phyloP scores from a whole-genome alignment of 805 yeast species.

The Sungouiozyma ichnusensis region DNA sequence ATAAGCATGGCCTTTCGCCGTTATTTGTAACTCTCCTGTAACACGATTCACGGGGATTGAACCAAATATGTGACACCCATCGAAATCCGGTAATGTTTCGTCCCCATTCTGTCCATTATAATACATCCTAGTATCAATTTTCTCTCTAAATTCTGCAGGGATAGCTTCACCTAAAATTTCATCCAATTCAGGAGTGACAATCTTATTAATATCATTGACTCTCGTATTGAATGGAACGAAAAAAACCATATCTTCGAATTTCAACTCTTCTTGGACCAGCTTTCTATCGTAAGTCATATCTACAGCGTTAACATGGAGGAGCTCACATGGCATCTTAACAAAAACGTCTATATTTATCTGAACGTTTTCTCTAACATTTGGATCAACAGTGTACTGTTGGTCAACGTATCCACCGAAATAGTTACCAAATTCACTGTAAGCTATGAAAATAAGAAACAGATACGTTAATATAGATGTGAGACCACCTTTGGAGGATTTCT shows the following conservation, averaged over 20 bases:
- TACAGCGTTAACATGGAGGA: conserved; percentile 59
- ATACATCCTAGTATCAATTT: conserved; percentile 26
- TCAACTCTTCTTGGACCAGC: conserved; percentile 65
- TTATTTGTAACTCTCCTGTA: conserved; percentile 74
- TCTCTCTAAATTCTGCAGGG: conserved; percentile 50
- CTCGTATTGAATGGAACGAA: conserved; percentile 41
- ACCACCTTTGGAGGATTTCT: conserved; percentile 71
- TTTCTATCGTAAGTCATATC: conserved; percentile 72
- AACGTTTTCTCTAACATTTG: conserved; percentile 43
- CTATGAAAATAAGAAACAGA: conserved; percentile 50
- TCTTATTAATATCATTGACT: conserved; percentile 37
- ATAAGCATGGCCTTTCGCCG: conserved; percentile 65
- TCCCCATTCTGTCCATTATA: conserved; percentile 8
- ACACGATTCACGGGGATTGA: conserved; percentile 77
- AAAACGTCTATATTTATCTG: conserved; percentile 69
- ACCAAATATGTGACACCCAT: conserved; percentile 81
- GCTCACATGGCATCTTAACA: conserved; percentile 77
- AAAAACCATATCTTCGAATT: conserved; percentile 55
- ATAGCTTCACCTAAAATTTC: conserved; percentile 55
- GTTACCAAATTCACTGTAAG: conserved; percentile 81
- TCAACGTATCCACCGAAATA: conserved; percentile 74
- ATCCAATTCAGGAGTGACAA: conserved; percentile 53
- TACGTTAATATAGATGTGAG: conserved; percentile 54
- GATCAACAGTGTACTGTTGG: conserved; percentile 69
- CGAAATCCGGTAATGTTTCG: conserved; percentile 42